Conservation (phyloP, 768 basidiomycete genomes). For the Trametes maxima region DNA sequence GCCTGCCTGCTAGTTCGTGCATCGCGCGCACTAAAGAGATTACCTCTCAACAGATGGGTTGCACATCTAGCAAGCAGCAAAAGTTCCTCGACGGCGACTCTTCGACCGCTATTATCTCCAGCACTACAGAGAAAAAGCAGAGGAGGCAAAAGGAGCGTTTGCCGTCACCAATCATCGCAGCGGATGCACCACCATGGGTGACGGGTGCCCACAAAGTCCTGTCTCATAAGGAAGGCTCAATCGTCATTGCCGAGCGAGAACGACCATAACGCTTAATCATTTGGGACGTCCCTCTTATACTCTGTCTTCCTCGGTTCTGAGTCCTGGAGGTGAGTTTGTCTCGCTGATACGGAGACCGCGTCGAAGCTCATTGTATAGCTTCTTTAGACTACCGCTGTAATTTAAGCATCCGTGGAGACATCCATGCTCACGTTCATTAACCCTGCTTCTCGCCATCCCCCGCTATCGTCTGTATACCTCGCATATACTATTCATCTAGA, state of each 20-base stretch:
- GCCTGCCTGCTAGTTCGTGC: neutral
- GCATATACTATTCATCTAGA: constrained; percentile 1
- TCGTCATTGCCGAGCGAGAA: constrained; percentile 21
- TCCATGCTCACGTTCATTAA: constrained; percentile 14
- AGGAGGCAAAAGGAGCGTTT: constrained; percentile 16
- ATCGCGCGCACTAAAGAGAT: neutral
- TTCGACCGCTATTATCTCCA: constrained; percentile 1
- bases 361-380: neutral
- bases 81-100: constrained; percentile 22
- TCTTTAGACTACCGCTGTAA: constrained; percentile 9
- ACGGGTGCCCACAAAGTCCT: constrained; percentile 30
- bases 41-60: constrained; percentile 39
- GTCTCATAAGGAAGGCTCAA: constrained; percentile 31
- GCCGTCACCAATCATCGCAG: constrained; percentile 27
- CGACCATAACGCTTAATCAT: neutral
- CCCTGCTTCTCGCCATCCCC: neutral
- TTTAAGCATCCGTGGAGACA: constrained; percentile 8
- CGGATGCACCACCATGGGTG: constrained; percentile 36
- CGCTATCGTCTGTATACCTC: constrained; percentile 18
- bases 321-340: constrained; percentile 15
- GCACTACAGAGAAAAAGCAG: constrained; percentile 10
- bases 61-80: constrained; percentile 43
- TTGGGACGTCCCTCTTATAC: neutral
- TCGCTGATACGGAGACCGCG: too few species aligned
- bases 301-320: neutral